phyloP scores from a whole-genome alignment of 805 yeast genomes.

The Wickerhamiella lipophila region DNA sequence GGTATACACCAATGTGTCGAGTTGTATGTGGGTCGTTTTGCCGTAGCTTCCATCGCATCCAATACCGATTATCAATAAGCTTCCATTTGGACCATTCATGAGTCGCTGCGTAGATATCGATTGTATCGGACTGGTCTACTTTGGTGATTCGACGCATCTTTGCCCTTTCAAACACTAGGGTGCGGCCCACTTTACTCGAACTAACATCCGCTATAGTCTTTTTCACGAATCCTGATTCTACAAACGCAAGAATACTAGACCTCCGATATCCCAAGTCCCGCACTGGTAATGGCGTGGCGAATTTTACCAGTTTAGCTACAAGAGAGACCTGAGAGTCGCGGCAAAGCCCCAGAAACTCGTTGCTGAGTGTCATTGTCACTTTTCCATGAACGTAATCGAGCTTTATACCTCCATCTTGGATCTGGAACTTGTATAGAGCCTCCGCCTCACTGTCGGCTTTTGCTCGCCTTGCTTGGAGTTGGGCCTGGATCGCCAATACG shows the following conservation, averaged over 20 bases:
- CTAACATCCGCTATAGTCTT: not conserved
- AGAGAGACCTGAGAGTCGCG: constrained; percentile 8
- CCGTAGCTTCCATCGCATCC: constrained; percentile 19
- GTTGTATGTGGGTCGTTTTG: not conserved
- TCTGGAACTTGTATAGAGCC: not conserved
- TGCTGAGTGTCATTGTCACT: not conserved
- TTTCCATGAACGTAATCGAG: not conserved
- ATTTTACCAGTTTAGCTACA: constrained; percentile 14
- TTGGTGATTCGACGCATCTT: not conserved
- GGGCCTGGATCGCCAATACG: not conserved
- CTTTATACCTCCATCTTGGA: not conserved
- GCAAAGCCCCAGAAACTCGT: not conserved
- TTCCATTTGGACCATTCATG: constrained; percentile 18
- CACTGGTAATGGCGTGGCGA: constrained; percentile 15
- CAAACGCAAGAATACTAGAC: constrained; percentile 7
- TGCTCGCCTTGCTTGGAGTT: constrained; percentile 11
- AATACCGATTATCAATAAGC: constrained; percentile 19
- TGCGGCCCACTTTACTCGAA: not conserved
- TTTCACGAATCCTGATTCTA: not conserved
- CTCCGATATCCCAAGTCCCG: constrained; percentile 13
- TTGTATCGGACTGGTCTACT: not conserved
- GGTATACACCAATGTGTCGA: not conserved
- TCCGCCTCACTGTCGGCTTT: not conserved
- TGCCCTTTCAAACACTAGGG: constrained; percentile 2
- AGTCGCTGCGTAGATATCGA: constrained; percentile 11